Evolutionary conservation across 176 grass and related monocot genomes (phyloP), one percentile per base, ranked within the genome.

Genomic region (Aegilops sharonensis): DNA sequence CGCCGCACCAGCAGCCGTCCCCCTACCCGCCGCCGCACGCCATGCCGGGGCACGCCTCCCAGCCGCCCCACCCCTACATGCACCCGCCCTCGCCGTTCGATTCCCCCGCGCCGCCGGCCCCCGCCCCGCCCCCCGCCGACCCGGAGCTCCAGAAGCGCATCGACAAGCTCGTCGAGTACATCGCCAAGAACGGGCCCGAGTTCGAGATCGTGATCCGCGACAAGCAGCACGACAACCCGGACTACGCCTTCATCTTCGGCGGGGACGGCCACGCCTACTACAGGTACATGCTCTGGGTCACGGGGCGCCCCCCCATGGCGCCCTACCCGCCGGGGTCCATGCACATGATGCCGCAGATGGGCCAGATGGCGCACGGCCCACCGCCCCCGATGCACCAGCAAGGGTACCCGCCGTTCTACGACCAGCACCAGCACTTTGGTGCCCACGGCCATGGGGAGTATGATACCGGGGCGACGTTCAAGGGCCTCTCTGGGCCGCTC

Each of bases 181-280:
- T 90, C 83, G 94, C 87, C 80, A 99, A 99, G 84, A 94, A 96
- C 62, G 97, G 97, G 34, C 94, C 90, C 1, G 94, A 94, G 34
- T 99, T 99, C 82, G 97, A 99, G 84, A 84, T 76, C 43, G 84
- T 96, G 92, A 96, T 99, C 83, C 92, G 97, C 64, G 97, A 99
- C 65, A 99, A 99, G 89, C 94, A 99, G 81, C 94, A 94, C 71
- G 94, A 96, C 78, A 99, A 96, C 67, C 97, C 94, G 35, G 92
- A 92, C 68, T 99, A 99, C 80, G 88, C 92, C 72, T 99, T 99
- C 84, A 83, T 99, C 84, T 99, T 99, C 82, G 97, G 97, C n/a
- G 97, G 97, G 14, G 97, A 99, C 4, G 97, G 97, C 4, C 93
- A 99, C 57, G 89, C 84, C 35, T 99, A 99, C 89, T 99, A 99